Percentiles rank a stretch among this genome's conserved stretches.
Conservation (phyloP, 345 rosid species). For the Lepidium africanum region DNA sequence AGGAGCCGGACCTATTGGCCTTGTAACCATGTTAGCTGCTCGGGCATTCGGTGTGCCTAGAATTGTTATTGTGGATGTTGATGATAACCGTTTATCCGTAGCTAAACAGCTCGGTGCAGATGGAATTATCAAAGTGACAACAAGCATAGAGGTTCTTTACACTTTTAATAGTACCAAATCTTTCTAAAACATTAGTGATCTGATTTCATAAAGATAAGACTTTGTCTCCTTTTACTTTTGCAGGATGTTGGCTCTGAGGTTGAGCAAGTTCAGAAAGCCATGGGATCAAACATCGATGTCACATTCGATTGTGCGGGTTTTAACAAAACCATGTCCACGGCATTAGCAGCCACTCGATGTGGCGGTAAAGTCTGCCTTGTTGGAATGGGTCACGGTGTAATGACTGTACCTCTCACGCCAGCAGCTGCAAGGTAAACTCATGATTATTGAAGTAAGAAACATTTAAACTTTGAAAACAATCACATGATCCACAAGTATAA, state of each 20-base stretch:
- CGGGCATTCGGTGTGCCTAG: constrained; percentile 86
- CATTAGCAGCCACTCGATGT: constrained; percentile 59
- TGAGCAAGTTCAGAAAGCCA: constrained; percentile 43
- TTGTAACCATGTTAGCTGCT: constrained; percentile 80
- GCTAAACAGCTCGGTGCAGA: constrained; percentile 74
- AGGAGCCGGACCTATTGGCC: constrained; percentile 96
- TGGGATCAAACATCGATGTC: constrained; percentile 59
- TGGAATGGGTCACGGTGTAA: constrained; percentile 64
- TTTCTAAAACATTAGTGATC: neutral
- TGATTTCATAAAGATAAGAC: neutral
- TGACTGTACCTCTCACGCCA: constrained; percentile 81
- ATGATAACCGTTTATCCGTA: constrained; percentile 58
- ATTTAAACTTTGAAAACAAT: neutral
- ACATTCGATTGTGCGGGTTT: constrained; percentile 90
- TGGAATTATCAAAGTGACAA: constrained; percentile 57
- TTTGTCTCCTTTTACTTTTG: neutral
- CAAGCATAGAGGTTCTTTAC: constrained; percentile 46
- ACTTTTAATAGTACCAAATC: neutral
- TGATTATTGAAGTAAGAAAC: neutral
- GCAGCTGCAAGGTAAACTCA: constrained; percentile 77
- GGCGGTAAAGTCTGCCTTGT: constrained; percentile 96
- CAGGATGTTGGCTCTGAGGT: constrained; percentile 71
- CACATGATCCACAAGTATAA: neutral
- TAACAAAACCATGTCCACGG: constrained; percentile 81
- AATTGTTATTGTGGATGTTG: constrained; percentile 70